Base-by-base conservation (phyloP, 208 protist genomes). In the Leishmania tarentolae region DNA sequence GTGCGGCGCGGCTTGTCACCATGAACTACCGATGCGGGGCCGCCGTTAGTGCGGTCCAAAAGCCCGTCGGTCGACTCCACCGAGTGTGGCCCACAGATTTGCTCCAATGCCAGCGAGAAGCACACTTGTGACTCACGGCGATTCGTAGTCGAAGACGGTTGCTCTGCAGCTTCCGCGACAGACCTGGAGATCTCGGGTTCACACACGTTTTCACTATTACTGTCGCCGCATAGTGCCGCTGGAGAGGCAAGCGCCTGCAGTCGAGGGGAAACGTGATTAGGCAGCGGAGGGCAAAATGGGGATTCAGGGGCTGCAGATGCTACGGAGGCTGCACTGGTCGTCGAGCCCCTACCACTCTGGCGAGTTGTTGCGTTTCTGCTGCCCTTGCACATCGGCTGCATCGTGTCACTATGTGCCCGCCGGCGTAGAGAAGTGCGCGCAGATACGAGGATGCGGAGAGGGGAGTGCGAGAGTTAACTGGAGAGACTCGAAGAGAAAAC, bases 31-130 rank as follows among this genome's bases (percentile, higher is more conserved):
- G 11, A 46, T 13, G 13, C 71, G 31, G 13, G n/a, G 35, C 44
- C 56, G 53, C 35, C n/a, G 73, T 65, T 56, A 46, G 35, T 4
- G 56, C 63, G 19, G 63, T 24, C 6, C 28, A 6, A 61, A 40
- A 15, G 42, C 42, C 40, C 71, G 46, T 57, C 71, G 50, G 13
- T 53, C 28, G 50, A 21, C 44, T 13, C 50, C 3, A 9, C 8
- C 69, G 44, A 52, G 42, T n/a, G 69, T 21, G 44, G n/a, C 21
- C 31, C 71, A 3, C 6, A 1, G n/a, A 37, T 13, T 3, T 9
- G 44, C n/a, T 53, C 37, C 31, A 53, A n/a, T 52, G 57, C 31
- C 24, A 47, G 76, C 44, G 63, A 53, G 61, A 85, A 85, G 52
- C 66, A 63, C 21, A 78, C 75, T 9, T 47, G 69, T 61, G 52